Evolutionary conservation across 768 basidiomycete genomes (phyloP).

Genomic region (Hypsizygus marmoreus): DNA sequence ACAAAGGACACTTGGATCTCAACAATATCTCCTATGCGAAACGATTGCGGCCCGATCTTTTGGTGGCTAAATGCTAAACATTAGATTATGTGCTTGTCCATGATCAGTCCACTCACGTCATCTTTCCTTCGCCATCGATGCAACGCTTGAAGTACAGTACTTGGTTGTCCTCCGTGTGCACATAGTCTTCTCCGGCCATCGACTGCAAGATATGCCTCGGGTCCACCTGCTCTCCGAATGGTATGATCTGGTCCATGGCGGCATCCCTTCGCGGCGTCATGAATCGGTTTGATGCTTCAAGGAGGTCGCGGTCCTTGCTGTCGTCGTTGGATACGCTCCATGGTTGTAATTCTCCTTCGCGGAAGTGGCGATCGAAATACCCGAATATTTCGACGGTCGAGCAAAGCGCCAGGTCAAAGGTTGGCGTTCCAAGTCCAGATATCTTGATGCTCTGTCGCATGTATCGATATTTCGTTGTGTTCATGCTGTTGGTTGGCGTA

Average conservation of each 20-base stretch:
- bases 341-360: conserved; percentile 1
- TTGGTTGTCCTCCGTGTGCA: conserved; percentile 16
- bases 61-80: background rate
- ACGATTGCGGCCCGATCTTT: conserved; percentile 5
- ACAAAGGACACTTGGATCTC: conserved; percentile 14
- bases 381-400: conserved; percentile 5
- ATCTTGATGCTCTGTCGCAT: conserved; percentile 4
- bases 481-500: too few relatives aligned
- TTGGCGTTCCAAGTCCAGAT: conserved; percentile 1
- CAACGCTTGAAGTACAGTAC: conserved; percentile 9
- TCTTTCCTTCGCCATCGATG: background rate
- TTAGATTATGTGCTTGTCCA: background rate
- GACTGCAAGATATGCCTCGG: conserved; percentile 10
- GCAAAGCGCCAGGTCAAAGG: conserved; percentile 1
- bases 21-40: conserved; percentile 16
- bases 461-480: background rate
- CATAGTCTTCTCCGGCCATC: conserved; percentile 2
- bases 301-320: background rate
- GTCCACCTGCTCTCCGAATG: conserved; percentile 11
- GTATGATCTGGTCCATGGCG: background rate
- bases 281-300: conserved; percentile 12
- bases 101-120: conserved; percentile 1
- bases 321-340: background rate
- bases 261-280: conserved; percentile 8
- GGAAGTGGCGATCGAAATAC: conserved; percentile 3